Base-by-base conservation (phyloP, 495 filamentous ascomycete species). In the Tuber brumale region DNA sequence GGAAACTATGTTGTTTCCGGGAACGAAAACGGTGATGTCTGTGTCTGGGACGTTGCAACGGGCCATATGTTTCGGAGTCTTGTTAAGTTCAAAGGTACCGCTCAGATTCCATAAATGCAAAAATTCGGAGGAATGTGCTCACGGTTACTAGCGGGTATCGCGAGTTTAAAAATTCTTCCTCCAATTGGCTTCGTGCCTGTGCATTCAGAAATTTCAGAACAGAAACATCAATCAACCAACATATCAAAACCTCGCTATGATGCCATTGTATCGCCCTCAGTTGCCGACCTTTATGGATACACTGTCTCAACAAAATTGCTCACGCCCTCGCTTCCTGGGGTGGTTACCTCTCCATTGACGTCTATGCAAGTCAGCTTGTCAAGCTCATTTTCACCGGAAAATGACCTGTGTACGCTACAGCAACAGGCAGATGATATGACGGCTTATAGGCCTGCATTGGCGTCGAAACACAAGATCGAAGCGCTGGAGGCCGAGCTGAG, bases 31-130 rank as follows among this genome's bases (percentile, higher is more conserved):
- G 81, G 81, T 37, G 76, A 81, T 76, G 81, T 81, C 7, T 79
- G 43, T 16, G 76, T 83, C 23, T 83, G 81, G 81, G 81, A 83
- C 77, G 72, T 83, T 72, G 81, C 81, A 19, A 83, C 81, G 18
- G 81, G 81, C 7, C 73, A 82, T 61, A 70, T 83, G 45, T 83
- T 79, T 37, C 75, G 81, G 61, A 78, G 21, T 12, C 57, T 82
- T 12, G 31, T 71, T n/a, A 69, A 80, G 69, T 72, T 82, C n/a
- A 82, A 79, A 76, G 74, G 80, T 82, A 79, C 21, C 18, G 27
- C 41, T n/a, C 23, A 69, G 43, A n/a, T 7, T 31, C n/a, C 35
- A 12, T 72, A 12, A 18, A 44, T 21, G 45, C 31, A 23, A 4
- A 48, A 39, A 10, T 44, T 35, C 27, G 23, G 41, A 70, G 5